Base-by-base conservation (phyloP, 768 basidiomycete genomes). In the Tricholomella constricta region DNA sequence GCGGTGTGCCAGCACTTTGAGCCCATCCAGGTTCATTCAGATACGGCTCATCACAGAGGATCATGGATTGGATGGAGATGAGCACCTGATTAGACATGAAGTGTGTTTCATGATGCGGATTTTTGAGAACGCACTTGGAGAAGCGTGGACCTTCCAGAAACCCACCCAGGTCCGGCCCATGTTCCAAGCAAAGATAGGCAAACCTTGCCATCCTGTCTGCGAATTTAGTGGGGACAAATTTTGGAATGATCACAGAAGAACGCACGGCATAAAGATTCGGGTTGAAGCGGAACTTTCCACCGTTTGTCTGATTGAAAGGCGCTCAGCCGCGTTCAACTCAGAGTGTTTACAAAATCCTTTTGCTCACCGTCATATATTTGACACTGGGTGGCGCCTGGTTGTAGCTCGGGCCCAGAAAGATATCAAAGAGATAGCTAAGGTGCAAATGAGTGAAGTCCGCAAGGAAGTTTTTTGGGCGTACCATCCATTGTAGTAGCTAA, bases 61-160 rank as follows among this genome's bases (percentile, higher is more conserved):
- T 96, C 91, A 98, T 93, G 14, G 91, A 93, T 73, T 97, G 95
- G 27, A 98, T 95, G 14, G 94, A 95, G 34, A 97, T 90, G 36
- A 98, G 77, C 32, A 95, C 91, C 81, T 96, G 82, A 1, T 81
- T 66, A 34, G 83, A 15, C 79, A 84, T 19, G 78, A 85, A 61
- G 77, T 77, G 23, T 32, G 47, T 7, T 31, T 42, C 34, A 38
- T 22, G 45, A 22, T 36, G 10, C 22, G 47, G 48, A 49, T 40
- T 51, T 9, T 26, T 27, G 19, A 40, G 20, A 27, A 64, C 76
- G 37, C 43, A 84, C 91, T 75, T 96, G 94, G 4, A 96, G 78
- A 44, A 98, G 71, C 5, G 94, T 97, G 6, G 91, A 94, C 65
- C 85, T 88, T 20, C 95, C 94, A 2, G 92, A 64, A 38, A 94